These are phyloP conservation scores for Puccinia hordei DNA, from an alignment of 1,284 basidiomycete genomes.

Conservation along the genomic window DNA sequence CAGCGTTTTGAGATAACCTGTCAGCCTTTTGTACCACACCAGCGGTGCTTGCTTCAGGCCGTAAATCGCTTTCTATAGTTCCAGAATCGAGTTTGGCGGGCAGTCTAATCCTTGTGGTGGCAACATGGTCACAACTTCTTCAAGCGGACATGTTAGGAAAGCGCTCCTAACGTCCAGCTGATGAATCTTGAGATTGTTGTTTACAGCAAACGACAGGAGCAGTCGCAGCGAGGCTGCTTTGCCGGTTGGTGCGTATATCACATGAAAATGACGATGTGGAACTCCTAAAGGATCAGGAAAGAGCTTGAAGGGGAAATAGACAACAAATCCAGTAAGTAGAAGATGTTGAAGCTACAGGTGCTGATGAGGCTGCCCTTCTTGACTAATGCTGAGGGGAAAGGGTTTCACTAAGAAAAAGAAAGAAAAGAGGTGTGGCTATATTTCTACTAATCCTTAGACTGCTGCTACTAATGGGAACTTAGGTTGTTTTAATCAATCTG, in stretches of 20 bases:
- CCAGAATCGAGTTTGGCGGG: background rate
- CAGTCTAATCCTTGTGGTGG: background rate
- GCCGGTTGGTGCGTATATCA: background rate
- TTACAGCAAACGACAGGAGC: background rate
- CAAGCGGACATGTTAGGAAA: conserved; percentile 1
- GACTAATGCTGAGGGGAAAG: too few species aligned
- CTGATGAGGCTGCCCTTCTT: too few species aligned
- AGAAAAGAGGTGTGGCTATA: too few species aligned
- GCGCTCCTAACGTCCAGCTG: conserved; percentile 17
- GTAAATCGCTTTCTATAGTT: background rate
- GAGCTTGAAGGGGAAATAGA: too few species aligned
- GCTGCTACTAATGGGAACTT: too few species aligned
- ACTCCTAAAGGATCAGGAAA: conserved; percentile 27
- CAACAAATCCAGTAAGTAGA: too few species aligned
- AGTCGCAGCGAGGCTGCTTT: background rate
- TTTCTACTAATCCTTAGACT: too few species aligned
- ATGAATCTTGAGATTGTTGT: background rate
- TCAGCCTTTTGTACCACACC: background rate
- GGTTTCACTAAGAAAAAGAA: too few species aligned
- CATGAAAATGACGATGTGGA: background rate
- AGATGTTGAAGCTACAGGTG: too few species aligned
- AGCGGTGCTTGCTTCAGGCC: background rate
- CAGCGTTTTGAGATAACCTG: background rate
- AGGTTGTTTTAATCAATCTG: too few species aligned
- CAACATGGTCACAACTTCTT: background rate